Conservation (phyloP, 2,329 filamentous ascomycete genomes). For the Paradendryphiella salina region DNA sequence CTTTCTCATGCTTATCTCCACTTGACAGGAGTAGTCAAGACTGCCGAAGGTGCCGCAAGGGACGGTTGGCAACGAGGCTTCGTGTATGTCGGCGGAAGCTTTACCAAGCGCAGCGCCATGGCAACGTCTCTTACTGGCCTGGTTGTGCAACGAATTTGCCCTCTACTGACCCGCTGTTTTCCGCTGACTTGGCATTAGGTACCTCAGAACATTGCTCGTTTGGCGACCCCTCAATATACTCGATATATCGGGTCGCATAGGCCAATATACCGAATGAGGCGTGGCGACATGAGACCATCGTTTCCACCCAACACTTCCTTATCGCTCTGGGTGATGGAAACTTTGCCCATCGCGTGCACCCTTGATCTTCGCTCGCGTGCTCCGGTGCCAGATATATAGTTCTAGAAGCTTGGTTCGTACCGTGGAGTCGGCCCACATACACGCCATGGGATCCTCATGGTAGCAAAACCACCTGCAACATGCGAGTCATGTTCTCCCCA, state of each 20-base stretch:
- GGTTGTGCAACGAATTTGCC: neutral
- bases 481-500: neutral
- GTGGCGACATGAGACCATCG: neutral
- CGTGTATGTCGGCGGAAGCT: conserved; percentile 9
- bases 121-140: neutral
- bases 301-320: neutral
- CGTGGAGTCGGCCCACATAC: too few species aligned
- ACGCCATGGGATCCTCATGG: too few species aligned
- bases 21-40: conserved; percentile 9
- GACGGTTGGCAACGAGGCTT: conserved; percentile 6
- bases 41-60: conserved; percentile 1
- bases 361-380: too few species aligned
- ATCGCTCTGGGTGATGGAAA: too few species aligned
- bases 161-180: conserved; percentile 1
- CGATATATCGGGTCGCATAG: neutral
- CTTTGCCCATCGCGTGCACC: too few species aligned
- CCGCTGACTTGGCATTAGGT: conserved; percentile 1
- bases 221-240: neutral
- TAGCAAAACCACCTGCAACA: neutral
- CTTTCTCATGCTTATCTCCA: conserved; percentile 6
- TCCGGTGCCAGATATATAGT: too few species aligned
- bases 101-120: conserved; percentile 7
- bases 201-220: neutral
- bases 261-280: neutral
- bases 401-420: too few species aligned